Evolutionary conservation across 2,329 filamentous ascomycete genomes (phyloP).

Genomic region (Neofusicoccum cordaticola): DNA sequence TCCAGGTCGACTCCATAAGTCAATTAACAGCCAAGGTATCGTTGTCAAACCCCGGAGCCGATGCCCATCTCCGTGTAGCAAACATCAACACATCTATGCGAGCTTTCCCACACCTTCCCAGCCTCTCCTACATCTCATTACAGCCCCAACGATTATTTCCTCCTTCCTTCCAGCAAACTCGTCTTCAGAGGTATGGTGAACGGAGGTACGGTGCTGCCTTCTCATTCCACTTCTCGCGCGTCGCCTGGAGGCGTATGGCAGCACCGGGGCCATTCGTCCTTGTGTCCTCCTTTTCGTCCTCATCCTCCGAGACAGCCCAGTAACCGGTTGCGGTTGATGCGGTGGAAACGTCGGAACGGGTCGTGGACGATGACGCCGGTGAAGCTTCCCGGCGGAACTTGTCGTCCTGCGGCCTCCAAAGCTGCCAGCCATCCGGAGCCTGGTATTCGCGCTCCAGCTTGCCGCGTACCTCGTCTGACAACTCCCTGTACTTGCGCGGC

Average conservation of each 20-base stretch:
- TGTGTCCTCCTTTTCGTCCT: not conserved
- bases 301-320: not conserved
- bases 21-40: too few relatives aligned
- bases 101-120: too few relatives aligned
- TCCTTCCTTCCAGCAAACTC: too few relatives aligned
- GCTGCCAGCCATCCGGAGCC: not conserved
- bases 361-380: not conserved
- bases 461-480: not conserved
- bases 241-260: not conserved
- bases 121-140: too few relatives aligned
- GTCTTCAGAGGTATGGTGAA: too few relatives aligned
- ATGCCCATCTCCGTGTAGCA: too few relatives aligned
- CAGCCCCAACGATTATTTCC: too few relatives aligned
- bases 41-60: too few relatives aligned
- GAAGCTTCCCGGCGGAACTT: not conserved
- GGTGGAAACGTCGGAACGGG: not conserved
- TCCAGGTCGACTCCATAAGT: too few relatives aligned
- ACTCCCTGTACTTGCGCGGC: not conserved
- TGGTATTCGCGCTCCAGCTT: not conserved
- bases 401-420: not conserved
- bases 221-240: not conserved
- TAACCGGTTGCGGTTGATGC: not conserved
- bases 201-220: not conserved
- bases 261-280: not conserved
- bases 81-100: too few relatives aligned